A percentile compares a stretch with the other conserved stretches of the same genome.
phyloP scores from a whole-genome alignment of 148 eudicot species.

The Cornus controversa region DNA sequence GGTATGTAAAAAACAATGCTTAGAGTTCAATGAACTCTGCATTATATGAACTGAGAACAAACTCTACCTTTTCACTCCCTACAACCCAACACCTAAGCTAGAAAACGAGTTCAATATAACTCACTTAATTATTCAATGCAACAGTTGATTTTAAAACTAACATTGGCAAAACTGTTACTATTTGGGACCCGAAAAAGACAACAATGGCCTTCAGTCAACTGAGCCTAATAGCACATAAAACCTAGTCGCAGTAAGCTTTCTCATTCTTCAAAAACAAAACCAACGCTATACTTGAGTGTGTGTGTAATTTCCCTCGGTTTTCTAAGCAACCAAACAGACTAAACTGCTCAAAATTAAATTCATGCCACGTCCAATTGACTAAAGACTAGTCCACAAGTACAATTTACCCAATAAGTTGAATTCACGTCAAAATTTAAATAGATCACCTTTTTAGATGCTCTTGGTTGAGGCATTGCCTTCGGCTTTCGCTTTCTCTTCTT shows the following conservation, averaged over 20 bases:
- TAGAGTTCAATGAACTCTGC: neutral
- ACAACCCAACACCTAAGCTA: neutral
- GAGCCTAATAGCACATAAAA: too few species aligned
- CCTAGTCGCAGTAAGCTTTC: too few species aligned
- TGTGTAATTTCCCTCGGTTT: too few species aligned
- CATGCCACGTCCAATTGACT: neutral
- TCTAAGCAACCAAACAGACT: neutral
- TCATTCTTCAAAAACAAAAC: too few species aligned
- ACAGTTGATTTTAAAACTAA: too few species aligned
- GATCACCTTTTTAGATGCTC: constrained; percentile 54
- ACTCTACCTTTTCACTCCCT: neutral
- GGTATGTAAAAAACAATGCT: neutral
- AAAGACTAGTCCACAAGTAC: neutral
- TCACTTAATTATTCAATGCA: too few species aligned
- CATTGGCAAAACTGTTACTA: too few species aligned
- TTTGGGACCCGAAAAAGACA: too few species aligned
- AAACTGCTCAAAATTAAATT: neutral
- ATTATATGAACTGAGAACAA: neutral
- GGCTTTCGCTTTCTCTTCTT: constrained; percentile 37
- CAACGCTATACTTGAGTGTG: too few species aligned
- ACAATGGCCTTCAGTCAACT: too few species aligned
- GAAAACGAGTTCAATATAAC: too few species aligned
- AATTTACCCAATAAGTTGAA: neutral
- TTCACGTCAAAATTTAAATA: neutral
- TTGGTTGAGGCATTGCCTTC: constrained; percentile 28